Evolutionary conservation across 768 basidiomycete genomes (phyloP).

Genomic region (Wakefieldia striispora): DNA sequence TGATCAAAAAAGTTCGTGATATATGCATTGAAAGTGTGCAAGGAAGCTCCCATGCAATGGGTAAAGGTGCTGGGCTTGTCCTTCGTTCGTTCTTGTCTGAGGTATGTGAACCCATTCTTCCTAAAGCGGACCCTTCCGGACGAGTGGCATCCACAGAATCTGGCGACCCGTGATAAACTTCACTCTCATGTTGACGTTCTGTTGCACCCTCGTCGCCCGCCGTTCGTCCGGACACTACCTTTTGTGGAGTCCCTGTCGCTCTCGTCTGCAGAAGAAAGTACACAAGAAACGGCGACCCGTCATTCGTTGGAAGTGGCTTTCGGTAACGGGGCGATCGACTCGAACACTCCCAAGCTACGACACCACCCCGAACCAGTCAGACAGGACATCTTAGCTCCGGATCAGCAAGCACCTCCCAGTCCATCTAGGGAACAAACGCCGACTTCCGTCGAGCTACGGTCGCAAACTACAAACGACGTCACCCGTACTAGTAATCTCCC

Average conservation of each 20-base stretch:
- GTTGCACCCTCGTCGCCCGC: slow-evolving; percentile 79
- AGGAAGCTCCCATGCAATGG: slow-evolving; percentile 58
- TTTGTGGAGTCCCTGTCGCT: slow-evolving; percentile 60
- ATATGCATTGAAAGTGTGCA: slow-evolving; percentile 48
- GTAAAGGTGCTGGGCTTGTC: slow-evolving; percentile 58
- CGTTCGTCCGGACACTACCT: slow-evolving; percentile 66
- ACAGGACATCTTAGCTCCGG: neutral
- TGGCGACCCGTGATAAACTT: slow-evolving; percentile 12
- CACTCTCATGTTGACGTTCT: slow-evolving; percentile 54
- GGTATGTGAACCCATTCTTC: slow-evolving; percentile 25
- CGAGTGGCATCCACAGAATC: slow-evolving; percentile 13
- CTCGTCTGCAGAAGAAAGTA: slow-evolving; percentile 59
- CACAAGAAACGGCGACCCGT: slow-evolving; percentile 56
- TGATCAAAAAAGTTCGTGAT: slow-evolving; percentile 46
- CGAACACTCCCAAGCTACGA: neutral
- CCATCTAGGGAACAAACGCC: neutral
- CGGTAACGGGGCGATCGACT: slow-evolving; percentile 1
- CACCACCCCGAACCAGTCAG: neutral
- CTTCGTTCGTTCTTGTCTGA: slow-evolving; percentile 38
- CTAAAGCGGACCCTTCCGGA: neutral
- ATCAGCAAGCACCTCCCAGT: neutral
- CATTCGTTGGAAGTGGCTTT: slow-evolving; percentile 38
- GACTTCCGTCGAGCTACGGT: neutral
- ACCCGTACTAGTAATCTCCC: neutral
- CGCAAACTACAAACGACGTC: neutral